Base-by-base conservation (phyloP, 768 basidiomycete genomes). In the Crepidotus variabilis region DNA sequence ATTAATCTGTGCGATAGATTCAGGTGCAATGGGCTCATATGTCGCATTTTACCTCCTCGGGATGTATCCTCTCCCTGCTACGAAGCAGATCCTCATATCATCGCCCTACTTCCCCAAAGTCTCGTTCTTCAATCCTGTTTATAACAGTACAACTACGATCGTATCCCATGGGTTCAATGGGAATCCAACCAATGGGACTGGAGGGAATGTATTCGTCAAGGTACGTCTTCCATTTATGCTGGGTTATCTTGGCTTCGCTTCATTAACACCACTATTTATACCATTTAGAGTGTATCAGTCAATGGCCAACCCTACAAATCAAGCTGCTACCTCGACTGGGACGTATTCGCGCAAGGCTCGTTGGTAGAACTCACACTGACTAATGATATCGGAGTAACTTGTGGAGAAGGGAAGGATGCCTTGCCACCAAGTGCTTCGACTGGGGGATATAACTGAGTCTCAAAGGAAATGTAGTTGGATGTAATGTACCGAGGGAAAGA, bases 301-400 rank as follows among this genome's bases (percentile, higher is more conserved):
- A 76, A 86, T 58, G 84, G 84, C 4, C 65, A 75, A 55, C 72
- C 76, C 10, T 85, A 82, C 74, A 78, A 82, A 58, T 85, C 84
- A 2, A 86, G 78, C 62, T 87, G 85, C 56, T 87, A 78, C 62
- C 68, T 87, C 48, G 84, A 86, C 28, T 87, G 83, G 84, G 82
- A 84, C 50, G 78, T 80, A n/a, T 87, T 86, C 60, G 72, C 71
- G 21, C 69, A 64, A 2, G 83, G 83, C 7, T 75, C 81, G 1
- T 67, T 76, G 22, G 73, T 87, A 33, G 83, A 83, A 63, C 67
- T 87, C 32, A 77, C 81, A 47, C 63, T 87, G 55, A 81, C 82
- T 4, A 72, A 77, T 55, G 75, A 85, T 62, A 79, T 82, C 57
- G 75, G 70, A 28, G 74, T 81, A 6, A 71, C 75, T 1, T 87